Evolutionary conservation across 176 grass and related monocot species (phyloP), one percentile per base, ranked within the genome.

Genomic region (Cenchrus americanus): DNA sequence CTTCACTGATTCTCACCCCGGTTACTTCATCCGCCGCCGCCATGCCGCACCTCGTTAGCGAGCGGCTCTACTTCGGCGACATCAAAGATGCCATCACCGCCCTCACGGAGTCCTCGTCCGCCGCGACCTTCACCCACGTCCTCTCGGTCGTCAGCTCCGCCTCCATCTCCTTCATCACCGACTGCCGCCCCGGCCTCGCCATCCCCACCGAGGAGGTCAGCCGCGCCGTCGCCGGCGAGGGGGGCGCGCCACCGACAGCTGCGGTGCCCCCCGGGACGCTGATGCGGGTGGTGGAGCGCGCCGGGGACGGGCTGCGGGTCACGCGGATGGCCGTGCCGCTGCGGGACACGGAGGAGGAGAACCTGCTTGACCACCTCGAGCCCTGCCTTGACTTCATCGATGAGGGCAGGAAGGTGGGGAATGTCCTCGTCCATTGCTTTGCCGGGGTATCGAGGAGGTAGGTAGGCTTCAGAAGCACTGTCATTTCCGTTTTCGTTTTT

Each of bases 361-460:
- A 97, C 80, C 76, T 97, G 86, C 71, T 92, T 77, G 94, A 97
- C 75, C 91, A 90, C 76, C 77, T 94, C 68, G 84, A 91, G 32
- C 86, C 70, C 8, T 97, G 94, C 73, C 89, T 92, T 79, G 88
- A 89, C n/a, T 97, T 97, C 73, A 86, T 97, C 27, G 92, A 97
- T 3, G 50, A 91, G 60, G 91, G 90, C 5, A 89, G 88, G 87
- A 88, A 84, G 65, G 89, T 61, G 15, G 92, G 91, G 34, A 83
- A 60, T 7, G 95, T 93, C 15, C 82, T 94, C 34, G 95, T 98
- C 43, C 95, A 98, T 85, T 94, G 95, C 88, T 94, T 91, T 54
- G 92, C 95, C 2, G 95, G 92, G 14, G 92, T 94, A 26, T 98
- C 92, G 2, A 84, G 95, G 82, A 98, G 95, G 95, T 98, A 98